Base-by-base conservation (phyloP, 306 rosid species). In the Lupinus albus region DNA sequence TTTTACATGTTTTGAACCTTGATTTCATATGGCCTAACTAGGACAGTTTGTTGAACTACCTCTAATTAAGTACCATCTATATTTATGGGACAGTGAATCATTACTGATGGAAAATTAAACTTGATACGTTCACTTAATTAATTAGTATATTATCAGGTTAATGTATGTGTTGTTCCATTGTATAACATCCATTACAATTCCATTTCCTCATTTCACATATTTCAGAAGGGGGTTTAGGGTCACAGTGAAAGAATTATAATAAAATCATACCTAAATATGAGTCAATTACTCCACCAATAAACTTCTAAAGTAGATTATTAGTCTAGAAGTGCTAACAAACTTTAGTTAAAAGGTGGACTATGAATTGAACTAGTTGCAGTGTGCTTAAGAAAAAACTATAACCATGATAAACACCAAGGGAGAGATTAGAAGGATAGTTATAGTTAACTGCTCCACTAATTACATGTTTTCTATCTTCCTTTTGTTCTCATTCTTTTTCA, bases 351-450 rank as follows among this genome's bases (percentile, higher is more conserved):
- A 25, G 30, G 30, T 25, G 30, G 30, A 0, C 30, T 25, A 25
- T 3, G 30, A 25, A 25, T 25, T 25, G 30, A 25, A 25, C 30
- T 25, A 25, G 30, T 25, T 25, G 16, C 53, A 41, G 50, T 50
- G 10, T 36, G 64, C 62, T 50, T 64, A 44, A 73, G 79, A 52
- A 64, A 64, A 54, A 54, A 32, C 18, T 68, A 79, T 50, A 68
- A 65, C 72, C 11, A 77, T 67, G 84, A 16, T 72, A 54, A 74
- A 78, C 82, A 59, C 53, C 67, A 78, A 77, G 67, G 62, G 60
- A 71, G 57, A 67, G 58, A 76, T 48, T 67, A 63, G 78, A 68
- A 79, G 67, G 59, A 65, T 48, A 57, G 12, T 57, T 52, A 68
- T 78, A 73, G 58, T 70, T 70, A 79, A 68, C 52, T 72, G 66